These are phyloP conservation scores for Fusarium citri DNA, from an alignment of 2,329 filamentous ascomycete species.

Conservation along the genomic window DNA sequence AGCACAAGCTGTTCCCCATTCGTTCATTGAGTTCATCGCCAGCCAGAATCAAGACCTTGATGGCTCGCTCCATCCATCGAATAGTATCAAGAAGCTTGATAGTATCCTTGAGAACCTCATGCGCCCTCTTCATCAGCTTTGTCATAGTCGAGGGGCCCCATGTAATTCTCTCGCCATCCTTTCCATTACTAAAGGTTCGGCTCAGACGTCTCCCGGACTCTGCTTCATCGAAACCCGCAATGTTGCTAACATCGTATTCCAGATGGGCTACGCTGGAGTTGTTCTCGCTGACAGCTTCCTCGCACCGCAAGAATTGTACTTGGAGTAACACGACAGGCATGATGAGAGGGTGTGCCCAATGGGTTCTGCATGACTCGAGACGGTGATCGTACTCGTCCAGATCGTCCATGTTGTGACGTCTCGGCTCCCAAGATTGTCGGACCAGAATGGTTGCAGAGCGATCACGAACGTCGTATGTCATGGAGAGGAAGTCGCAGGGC, in stretches of 20 bases:
- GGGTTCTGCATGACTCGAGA: slow-evolving; percentile 57
- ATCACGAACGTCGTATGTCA: slow-evolving; percentile 57
- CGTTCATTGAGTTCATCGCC: slow-evolving; percentile 57
- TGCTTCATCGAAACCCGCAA: slow-evolving; percentile 54
- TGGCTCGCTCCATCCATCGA: slow-evolving; percentile 60
- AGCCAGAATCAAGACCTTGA: slow-evolving; percentile 57
- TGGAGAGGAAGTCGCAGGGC: slow-evolving; percentile 60
- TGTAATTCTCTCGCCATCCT: slow-evolving; percentile 40
- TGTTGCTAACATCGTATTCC: slow-evolving; percentile 57
- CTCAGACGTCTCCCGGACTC: slow-evolving; percentile 45
- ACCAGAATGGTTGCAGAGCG: slow-evolving; percentile 56
- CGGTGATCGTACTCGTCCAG: slow-evolving; percentile 60
- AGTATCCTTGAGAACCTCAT: slow-evolving; percentile 58
- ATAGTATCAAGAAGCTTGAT: slow-evolving; percentile 60
- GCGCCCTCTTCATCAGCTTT: slow-evolving; percentile 60
- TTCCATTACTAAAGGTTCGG: slow-evolving; percentile 40
- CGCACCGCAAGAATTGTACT: slow-evolving; percentile 59
- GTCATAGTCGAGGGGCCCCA: slow-evolving; percentile 59
- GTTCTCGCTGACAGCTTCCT: slow-evolving; percentile 58
- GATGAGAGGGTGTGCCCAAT: slow-evolving; percentile 60
- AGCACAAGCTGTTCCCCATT: slow-evolving; percentile 39
- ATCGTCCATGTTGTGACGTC: slow-evolving; percentile 56
- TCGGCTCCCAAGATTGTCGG: slow-evolving; percentile 57
- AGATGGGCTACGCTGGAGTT: slow-evolving; percentile 56
- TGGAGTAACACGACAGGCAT: slow-evolving; percentile 60